These are phyloP conservation scores for Yueomyces sinensis DNA, from an alignment of 805 yeast species.

Conservation along the genomic window DNA sequence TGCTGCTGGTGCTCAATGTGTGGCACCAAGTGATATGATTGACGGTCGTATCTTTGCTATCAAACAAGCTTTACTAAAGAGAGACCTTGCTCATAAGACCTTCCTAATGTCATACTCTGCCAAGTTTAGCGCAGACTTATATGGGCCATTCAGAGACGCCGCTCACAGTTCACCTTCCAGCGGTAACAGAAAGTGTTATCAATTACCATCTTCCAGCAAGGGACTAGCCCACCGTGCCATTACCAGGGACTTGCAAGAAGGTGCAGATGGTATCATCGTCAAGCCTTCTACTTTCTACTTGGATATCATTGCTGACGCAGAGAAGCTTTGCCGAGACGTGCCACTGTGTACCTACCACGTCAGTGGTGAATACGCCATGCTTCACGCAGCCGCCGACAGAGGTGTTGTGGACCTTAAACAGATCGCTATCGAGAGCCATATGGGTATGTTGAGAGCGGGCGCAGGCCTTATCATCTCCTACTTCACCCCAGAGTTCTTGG, in stretches of 20 bases:
- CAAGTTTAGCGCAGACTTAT: constrained; percentile 78
- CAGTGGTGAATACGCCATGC: constrained; percentile 94
- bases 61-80: constrained; percentile 69
- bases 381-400: constrained; percentile 96
- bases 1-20: constrained; percentile 87
- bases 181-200: constrained; percentile 90
- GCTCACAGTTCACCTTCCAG: constrained; percentile 82
- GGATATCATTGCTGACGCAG: constrained; percentile 82
- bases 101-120: constrained; percentile 91
- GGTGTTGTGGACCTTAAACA: constrained; percentile 77
- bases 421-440: constrained; percentile 71
- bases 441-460: constrained; percentile 91
- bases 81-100: constrained; percentile 73
- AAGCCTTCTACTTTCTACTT: constrained; percentile 94
- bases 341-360: constrained; percentile 96
- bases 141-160: constrained; percentile 97
- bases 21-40: constrained; percentile 96
- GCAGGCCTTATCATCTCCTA: constrained; percentile 85
- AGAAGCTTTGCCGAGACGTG: constrained; percentile 64
- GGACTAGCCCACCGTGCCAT: constrained; percentile 93
- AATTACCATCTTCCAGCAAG: constrained; percentile 82
- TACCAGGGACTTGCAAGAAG: constrained; percentile 74
- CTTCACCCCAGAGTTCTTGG: constrained; percentile 90
- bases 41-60: constrained; percentile 90
- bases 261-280: constrained; percentile 90